Evolutionary conservation across 345 rosid species (phyloP), one percentile per base, ranked within the genome.

Genomic region (Pseudoturritis turrita): DNA sequence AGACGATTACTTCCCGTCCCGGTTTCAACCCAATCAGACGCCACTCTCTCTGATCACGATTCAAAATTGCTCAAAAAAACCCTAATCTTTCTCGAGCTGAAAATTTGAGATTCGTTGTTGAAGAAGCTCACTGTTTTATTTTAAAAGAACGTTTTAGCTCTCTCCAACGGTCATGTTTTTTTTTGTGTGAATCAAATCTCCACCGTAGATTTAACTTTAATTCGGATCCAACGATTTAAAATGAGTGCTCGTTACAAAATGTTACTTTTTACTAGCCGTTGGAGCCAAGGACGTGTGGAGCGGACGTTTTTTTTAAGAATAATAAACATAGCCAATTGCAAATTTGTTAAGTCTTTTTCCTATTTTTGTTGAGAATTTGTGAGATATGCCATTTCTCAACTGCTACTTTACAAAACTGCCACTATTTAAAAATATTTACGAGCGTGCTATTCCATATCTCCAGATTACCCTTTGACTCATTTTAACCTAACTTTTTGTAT

Each of bases 1-100:
- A 87, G 91, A 85, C 88, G 88, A 74, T 82, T 74, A 21, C 65
- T 79, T 5, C 84, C 76, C 78, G 84, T 66, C 86, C 72, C 85
- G 53, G 75, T 85, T 60, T 69, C 83, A 37, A 49, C 77, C 22
- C 60, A 75, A 52, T 41, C 9, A 57, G 78, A 58, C 84, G 88
- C 90, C 90, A 90, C 89, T 74, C 80, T 82, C 75, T 57, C 73
- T 55, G 59, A 10, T 57, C 28, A 18, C n/a, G n/a, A n/a, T n/a
- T n/a, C n/a, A n/a, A n/a, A n/a, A n/a, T n/a, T n/a, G n/a, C n/a
- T n/a, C n/a, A n/a, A n/a, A n/a, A n/a, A n/a, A n/a, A n/a, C n/a
- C n/a, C n/a, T n/a, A n/a, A n/a, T n/a, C n/a, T n/a, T n/a, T n/a
- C n/a, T n/a, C n/a, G n/a, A n/a, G n/a, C n/a, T n/a, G n/a, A n/a